phyloP scores from a whole-genome alignment of 2,329 filamentous ascomycete genomes.

The Penicillium fuscoglaucum region DNA sequence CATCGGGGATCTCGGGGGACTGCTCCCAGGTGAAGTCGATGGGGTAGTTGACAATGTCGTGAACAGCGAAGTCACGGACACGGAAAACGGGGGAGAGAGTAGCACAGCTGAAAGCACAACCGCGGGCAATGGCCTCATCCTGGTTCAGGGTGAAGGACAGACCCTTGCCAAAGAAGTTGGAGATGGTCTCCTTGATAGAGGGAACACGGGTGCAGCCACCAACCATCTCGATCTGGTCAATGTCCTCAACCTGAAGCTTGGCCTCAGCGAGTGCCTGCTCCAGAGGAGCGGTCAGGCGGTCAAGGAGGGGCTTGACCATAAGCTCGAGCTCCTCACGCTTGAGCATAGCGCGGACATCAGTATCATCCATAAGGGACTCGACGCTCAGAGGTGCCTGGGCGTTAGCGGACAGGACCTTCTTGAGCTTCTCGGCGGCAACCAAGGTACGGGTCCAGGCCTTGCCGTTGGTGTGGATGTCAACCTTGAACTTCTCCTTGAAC shows the following conservation, averaged over 20 bases:
- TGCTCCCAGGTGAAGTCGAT: constrained; percentile 99
- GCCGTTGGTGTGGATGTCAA: constrained; percentile 86
- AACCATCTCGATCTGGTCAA: constrained; percentile 89
- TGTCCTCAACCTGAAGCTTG: constrained; percentile 86
- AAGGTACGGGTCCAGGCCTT: constrained; percentile 87
- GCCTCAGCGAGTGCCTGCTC: constrained; percentile 94
- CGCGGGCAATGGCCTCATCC: constrained; percentile 93
- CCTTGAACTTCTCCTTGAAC: constrained; percentile 97
- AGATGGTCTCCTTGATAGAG: constrained; percentile 83
- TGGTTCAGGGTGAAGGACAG: constrained; percentile 98
- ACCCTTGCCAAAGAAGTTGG: constrained; percentile 85
- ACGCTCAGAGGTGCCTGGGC: constrained; percentile 90
- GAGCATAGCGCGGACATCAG: constrained; percentile 84
- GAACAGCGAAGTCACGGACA: constrained; percentile 94
- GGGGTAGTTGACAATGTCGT: constrained; percentile 97
- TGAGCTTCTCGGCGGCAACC: constrained; percentile 90
- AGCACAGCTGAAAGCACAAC: constrained; percentile 95
- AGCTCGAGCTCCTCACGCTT: constrained; percentile 94
- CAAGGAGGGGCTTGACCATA: constrained; percentile 80
- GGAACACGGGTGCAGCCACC: constrained; percentile 95
- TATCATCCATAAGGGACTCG: constrained; percentile 97
- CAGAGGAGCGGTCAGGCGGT: constrained; percentile 69
- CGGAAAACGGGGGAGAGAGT: constrained; percentile 97
- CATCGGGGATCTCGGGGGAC: constrained; percentile 94
- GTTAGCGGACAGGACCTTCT: constrained; percentile 98